phyloP scores from a whole-genome alignment of 1,139 yeast genomes.

The Petasospora rhodanensis region DNA sequence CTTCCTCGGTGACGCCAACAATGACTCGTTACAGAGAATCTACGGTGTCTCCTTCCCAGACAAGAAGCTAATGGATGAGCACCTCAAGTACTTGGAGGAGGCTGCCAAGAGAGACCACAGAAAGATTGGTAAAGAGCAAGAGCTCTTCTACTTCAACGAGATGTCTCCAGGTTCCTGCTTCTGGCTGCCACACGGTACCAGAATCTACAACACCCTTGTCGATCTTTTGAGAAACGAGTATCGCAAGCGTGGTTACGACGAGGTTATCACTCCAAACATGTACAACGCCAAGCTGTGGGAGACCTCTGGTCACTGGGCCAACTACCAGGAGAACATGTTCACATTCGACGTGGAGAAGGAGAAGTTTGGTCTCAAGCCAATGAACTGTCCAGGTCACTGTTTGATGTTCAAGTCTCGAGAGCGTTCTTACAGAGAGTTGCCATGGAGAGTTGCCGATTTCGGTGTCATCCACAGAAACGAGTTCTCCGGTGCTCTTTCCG shows the following conservation, averaged over 20 bases:
- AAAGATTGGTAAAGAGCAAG: conserved; percentile 95
- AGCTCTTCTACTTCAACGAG: conserved; percentile 90
- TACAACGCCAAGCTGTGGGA: conserved; percentile 95
- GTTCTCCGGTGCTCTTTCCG: conserved; percentile 84
- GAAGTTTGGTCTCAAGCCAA: conserved; percentile 83
- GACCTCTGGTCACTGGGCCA: conserved; percentile 97
- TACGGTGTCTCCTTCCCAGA: conserved; percentile 99
- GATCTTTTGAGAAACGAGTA: conserved; percentile 78
- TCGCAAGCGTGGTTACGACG: conserved; percentile 89
- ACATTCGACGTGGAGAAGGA: conserved; percentile 95
- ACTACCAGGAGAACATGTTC: conserved; percentile 95
- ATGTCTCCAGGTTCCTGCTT: conserved; percentile 96
- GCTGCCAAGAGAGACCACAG: conserved; percentile 98
- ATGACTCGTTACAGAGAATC: conserved; percentile 95
- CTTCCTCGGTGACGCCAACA: conserved; percentile 87
- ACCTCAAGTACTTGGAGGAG: conserved; percentile 90
- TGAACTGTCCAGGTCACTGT: conserved; percentile 99
- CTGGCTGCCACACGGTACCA: conserved; percentile 98
- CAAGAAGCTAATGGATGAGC: conserved; percentile 94
- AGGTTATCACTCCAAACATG: conserved; percentile 98
- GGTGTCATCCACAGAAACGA: conserved; percentile 93
- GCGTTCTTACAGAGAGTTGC: conserved; percentile 90
- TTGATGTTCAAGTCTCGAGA: conserved; percentile 80
- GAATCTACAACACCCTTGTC: conserved; percentile 84
- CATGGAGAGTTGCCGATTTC: conserved; percentile 95